Base-by-base conservation (phyloP, 148 eudicot species). In the Spergularia marina region DNA sequence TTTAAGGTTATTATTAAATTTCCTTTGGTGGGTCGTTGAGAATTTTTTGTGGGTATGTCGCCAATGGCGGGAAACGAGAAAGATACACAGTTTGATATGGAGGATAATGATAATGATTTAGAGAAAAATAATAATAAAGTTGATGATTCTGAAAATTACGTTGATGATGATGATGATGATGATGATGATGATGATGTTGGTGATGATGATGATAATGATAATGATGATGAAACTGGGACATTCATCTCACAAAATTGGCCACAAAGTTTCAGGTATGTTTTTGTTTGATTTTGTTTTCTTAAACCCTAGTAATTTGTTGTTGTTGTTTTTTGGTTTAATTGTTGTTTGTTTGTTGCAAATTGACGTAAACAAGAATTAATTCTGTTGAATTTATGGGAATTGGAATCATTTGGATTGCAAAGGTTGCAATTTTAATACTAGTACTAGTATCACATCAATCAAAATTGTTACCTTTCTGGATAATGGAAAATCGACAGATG, bases 171-270 rank as follows among this genome's bases (percentile, higher is more conserved):
- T 39, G 40, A 53, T 59, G 69, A 65, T 36, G 39, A 58, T 64
- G 65, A 81, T 36, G 76, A 54, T 57, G 41, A 68, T 64, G 76
- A 51, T 63, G 44, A 44, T 60, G 77, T 72, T 40, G 72, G 56
- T 34, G 82, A 56, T 47, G 68, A 20, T 11, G 83, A 70, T 67
- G 83, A 65, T n/a, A n/a, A n/a, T 13, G 79, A 71, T 68, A 73
- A 12, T 13, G 61, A 12, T 13, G 61, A 14, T 58, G 77, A 58
- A 49, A 70, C 7, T 63, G 79, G 65, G 4, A 69, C 78, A 47
- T 87, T 85, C 47, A 15, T 55, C 39, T 85, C 89, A 70, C 87
- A 82, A n/a, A 85, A 80, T 71, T 91, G 96, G 96, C 96, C 96
- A 53, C 96, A 81, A 74, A 91, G 92, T 84, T 91, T 65, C 72